These are phyloP conservation scores for Rhynchosporium agropyri DNA, from an alignment of 2,329 filamentous ascomycete genomes.

Conservation along the genomic window DNA sequence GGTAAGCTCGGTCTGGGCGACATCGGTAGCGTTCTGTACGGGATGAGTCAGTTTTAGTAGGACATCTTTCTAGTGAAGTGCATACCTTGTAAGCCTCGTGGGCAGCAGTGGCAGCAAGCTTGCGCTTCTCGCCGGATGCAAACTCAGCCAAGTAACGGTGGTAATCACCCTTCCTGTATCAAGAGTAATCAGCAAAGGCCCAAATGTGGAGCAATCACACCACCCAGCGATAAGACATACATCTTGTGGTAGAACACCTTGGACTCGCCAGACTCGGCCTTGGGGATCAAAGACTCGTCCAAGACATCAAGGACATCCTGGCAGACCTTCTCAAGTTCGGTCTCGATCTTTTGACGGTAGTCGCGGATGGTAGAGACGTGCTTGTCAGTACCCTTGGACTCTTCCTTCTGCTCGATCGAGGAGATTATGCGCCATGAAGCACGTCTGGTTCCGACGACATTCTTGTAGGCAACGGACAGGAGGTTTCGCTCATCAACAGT, in stretches of 20 bases:
- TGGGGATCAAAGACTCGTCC: slow-evolving; percentile 90
- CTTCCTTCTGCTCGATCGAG: slow-evolving; percentile 99
- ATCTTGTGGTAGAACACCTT: slow-evolving; percentile 99
- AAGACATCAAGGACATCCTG: slow-evolving; percentile 96
- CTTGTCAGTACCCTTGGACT: slow-evolving; percentile 96
- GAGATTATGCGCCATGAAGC: slow-evolving; percentile 99
- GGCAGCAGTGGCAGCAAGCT: slow-evolving; percentile 81
- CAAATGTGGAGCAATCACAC: slow-evolving; percentile 18
- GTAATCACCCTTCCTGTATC: slow-evolving; percentile 88
- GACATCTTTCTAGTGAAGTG: slow-evolving; percentile 35
- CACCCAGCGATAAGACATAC: slow-evolving; percentile 57
- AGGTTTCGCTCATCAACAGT: slow-evolving; percentile 98
- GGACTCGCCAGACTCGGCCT: slow-evolving; percentile 94
- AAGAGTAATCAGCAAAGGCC: slow-evolving; percentile 28
- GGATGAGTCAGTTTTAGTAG: slow-evolving; percentile 24
- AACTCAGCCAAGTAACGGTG: slow-evolving; percentile 96
- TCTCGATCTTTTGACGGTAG: slow-evolving; percentile 98
- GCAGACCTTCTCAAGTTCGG: slow-evolving; percentile 96
- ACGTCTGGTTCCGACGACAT: slow-evolving; percentile 96
- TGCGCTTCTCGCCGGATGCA: slow-evolving; percentile 88
- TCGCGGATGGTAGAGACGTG: slow-evolving; percentile 93
- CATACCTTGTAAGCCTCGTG: slow-evolving; percentile 96
- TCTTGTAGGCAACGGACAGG: slow-evolving; percentile 99
- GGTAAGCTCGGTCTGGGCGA: slow-evolving; percentile 95
- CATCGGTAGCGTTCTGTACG: slow-evolving; percentile 87